Base-by-base conservation (phyloP, 768 basidiomycete genomes). In the Stropharia rugosoannulata region DNA sequence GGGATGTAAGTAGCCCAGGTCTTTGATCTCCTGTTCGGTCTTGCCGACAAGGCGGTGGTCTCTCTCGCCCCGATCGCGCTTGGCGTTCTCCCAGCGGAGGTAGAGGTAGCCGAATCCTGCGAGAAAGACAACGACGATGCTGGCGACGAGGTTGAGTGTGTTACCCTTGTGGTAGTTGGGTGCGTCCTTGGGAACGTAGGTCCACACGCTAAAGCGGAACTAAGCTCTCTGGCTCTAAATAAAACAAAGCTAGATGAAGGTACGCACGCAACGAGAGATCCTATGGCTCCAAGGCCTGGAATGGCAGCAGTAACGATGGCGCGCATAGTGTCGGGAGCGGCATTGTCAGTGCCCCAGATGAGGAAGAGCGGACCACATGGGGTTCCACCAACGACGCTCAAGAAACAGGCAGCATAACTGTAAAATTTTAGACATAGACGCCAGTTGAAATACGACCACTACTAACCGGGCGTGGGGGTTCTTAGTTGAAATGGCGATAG, bases 131-230 rank as follows among this genome's bases (percentile, higher is more conserved):
- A 70, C 66, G 0, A 66, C 61, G 22, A 66, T 63, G 36, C 66
- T 70, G 3, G 77, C 72, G 4, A 70, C 74, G 5, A 80, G 70
- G 56, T 80, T 80, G 36, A 79, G 67, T 1, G 71, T 67, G 62
- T 78, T 80, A n/a, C 78, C 79, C 41, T 75, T 73, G 61, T 74
- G 78, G 55, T 69, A 80, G 54, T 79, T 68, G 4, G 78, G 79
- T 1, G 77, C 72, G 56, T 80, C 79, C 12, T 61, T 61, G 4
- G 78, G 76, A 9, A 79, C 62, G 55, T 80, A 80, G 6, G 78
- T 77, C 78, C 77, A 79, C 1, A 78, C 78, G 41, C 76, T 78
- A 53, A 3, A 49, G 49, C 29, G 5, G 7, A 15, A 44, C 8
- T 53, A 29, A 43, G 29, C 35, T 32, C 29, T 4, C 10, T 27